These are phyloP conservation scores for Diaporthe destruens DNA, from an alignment of 2,329 filamentous ascomycete species.

Conservation along the genomic window DNA sequence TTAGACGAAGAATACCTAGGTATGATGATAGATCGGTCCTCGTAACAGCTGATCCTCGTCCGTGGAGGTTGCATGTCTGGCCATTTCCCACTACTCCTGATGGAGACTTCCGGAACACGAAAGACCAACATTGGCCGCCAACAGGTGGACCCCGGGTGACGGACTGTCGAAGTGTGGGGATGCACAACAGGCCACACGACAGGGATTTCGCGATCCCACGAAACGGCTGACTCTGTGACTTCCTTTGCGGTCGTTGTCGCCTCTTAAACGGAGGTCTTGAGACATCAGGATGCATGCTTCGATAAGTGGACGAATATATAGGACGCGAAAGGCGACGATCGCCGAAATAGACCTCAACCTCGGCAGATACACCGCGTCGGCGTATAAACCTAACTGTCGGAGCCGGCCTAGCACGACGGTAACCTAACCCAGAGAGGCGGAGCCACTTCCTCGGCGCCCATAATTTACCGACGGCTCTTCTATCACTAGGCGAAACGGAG, in stretches of 20 bases:
- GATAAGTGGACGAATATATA: not conserved
- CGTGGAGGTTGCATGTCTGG: not conserved
- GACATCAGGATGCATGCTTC: conserved; percentile 7
- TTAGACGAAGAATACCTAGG: not conserved
- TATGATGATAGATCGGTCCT: not conserved
- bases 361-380: conserved; percentile 11
- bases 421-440: not conserved
- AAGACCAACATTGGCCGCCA: not conserved
- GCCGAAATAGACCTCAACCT: not conserved
- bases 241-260: not conserved
- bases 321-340: not conserved
- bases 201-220: conserved; percentile 7
- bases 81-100: not conserved
- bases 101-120: not conserved
- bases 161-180: not conserved
- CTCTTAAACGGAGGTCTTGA: not conserved
- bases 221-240: conserved; percentile 7
- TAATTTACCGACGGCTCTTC: conserved; percentile 18
- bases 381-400: not conserved
- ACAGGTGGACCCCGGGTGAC: not conserved
- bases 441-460: not conserved
- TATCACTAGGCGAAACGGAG: not conserved
- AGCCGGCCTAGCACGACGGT: not conserved
- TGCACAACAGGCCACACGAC: not conserved
- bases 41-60: not conserved